Conservation (phyloP, 2,329 filamentous ascomycete species). For the Colletotrichum sp. region DNA sequence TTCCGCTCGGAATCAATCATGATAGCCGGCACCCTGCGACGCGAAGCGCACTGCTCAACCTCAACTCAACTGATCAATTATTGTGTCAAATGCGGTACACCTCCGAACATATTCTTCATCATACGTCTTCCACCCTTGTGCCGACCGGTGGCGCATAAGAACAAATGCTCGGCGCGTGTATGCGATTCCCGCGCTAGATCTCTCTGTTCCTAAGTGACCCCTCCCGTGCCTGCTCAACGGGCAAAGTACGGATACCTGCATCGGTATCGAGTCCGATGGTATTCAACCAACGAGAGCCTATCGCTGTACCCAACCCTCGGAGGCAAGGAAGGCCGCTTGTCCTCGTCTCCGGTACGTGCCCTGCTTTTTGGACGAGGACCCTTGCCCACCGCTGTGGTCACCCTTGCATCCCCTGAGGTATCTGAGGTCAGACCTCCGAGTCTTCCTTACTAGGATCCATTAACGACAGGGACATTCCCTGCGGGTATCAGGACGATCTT, state of each 20-base stretch:
- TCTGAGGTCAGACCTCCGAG: background rate
- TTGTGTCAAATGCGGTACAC: background rate
- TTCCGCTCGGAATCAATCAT: background rate
- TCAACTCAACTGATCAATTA: background rate
- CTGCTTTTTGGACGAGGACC: background rate
- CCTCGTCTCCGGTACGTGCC: background rate
- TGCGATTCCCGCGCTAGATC: background rate
- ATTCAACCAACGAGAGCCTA: background rate
- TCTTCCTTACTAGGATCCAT: background rate
- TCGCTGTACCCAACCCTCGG: background rate
- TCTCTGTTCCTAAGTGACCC: background rate
- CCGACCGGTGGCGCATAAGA: background rate
- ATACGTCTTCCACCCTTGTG: background rate
- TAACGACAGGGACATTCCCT: background rate
- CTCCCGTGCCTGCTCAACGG: background rate
- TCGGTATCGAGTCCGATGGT: background rate
- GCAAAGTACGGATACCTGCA: background rate
- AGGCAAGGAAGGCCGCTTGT: background rate
- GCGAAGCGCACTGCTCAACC: background rate
- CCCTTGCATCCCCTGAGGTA: background rate
- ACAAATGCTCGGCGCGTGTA: background rate
- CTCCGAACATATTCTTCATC: background rate
- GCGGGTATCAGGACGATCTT: conserved; percentile 1
- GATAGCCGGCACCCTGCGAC: background rate
- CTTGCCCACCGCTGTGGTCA: background rate